Percentiles rank a stretch among this genome's conserved stretches.
Evolutionary conservation across 257 asterid genomes (phyloP).

Genomic region (Plantago ovata): DNA sequence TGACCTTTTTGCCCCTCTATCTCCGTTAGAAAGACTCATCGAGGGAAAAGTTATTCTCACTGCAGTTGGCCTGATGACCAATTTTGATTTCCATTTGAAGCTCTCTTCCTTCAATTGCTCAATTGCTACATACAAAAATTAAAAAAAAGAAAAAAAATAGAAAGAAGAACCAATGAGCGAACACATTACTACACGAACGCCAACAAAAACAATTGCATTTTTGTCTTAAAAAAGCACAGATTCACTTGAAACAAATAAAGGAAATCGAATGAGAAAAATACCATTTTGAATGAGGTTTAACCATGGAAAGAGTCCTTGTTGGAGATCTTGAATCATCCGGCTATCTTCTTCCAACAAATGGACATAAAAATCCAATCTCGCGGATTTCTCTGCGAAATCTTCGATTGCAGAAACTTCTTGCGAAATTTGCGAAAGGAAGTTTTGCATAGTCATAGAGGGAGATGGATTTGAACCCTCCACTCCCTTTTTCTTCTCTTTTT

Average conservation of each 20-base stretch:
- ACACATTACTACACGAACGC: background rate
- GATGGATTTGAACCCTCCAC: constrained; percentile 33
- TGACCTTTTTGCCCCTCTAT: constrained; percentile 36
- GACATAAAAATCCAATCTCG: constrained; percentile 19
- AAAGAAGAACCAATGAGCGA: background rate
- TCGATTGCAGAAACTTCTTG: constrained; percentile 20
- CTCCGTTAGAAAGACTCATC: constrained; percentile 12
- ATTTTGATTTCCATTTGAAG: constrained; percentile 22
- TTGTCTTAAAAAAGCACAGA: background rate
- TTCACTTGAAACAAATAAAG: constrained; percentile 14
- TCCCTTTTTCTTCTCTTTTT: background rate
- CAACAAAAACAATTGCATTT: background rate
- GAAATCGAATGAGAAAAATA: too few relatives aligned
- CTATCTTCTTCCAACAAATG: constrained; percentile 26
- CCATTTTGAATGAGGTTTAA: constrained; percentile 37
- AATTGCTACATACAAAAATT: too few relatives aligned
- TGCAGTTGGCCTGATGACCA: constrained; percentile 8
- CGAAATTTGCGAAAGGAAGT: constrained; percentile 36
- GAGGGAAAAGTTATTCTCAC: constrained; percentile 26
- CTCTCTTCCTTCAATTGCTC: constrained; percentile 41
- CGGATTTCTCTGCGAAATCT: constrained; percentile 22
- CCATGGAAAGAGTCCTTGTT: constrained; percentile 38
- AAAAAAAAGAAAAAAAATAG: background rate
- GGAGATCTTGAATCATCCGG: constrained; percentile 28
- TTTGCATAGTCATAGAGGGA: constrained; percentile 17